phyloP scores from a whole-genome alignment of 2,329 filamentous ascomycete species.

The Pseudogymnoascus sp. region DNA sequence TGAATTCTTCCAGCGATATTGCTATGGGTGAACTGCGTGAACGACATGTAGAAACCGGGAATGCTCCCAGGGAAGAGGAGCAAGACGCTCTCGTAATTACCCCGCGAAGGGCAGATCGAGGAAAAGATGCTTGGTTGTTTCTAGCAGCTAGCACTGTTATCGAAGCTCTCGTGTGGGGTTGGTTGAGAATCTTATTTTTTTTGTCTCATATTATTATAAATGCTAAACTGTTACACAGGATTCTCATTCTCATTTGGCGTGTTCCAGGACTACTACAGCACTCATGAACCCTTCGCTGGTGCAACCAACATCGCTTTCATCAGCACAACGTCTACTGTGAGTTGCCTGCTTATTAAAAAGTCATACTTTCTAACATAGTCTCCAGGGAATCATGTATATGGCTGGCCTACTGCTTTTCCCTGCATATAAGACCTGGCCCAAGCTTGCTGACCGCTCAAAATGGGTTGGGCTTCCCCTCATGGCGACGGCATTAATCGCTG shows the following conservation, averaged over 20 bases:
- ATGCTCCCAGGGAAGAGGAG: background rate
- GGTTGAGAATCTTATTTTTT: constrained; percentile 16
- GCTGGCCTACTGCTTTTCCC: constrained; percentile 19
- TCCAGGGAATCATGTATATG: constrained; percentile 22
- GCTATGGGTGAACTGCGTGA: background rate
- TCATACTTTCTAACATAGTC: constrained; percentile 31
- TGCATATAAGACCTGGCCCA: constrained; percentile 24
- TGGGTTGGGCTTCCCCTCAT: constrained; percentile 31
- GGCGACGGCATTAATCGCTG: constrained; percentile 28
- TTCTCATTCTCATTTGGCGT: constrained; percentile 33
- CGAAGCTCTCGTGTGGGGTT: constrained; percentile 46
- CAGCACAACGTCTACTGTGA: constrained; percentile 30
- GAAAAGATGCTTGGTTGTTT: constrained; percentile 43
- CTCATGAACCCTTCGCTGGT: constrained; percentile 30
- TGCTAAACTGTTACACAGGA: constrained; percentile 18
- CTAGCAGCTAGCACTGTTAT: constrained; percentile 42
- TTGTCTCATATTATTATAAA: constrained; percentile 22
- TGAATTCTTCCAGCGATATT: background rate
- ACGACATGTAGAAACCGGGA: background rate
- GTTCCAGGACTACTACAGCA: constrained; percentile 36
- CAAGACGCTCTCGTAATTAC: constrained; percentile 16
- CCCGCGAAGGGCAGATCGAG: constrained; percentile 37
- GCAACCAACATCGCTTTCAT: constrained; percentile 32
- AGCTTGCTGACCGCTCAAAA: constrained; percentile 22
- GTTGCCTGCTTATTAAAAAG: constrained; percentile 27